These are phyloP conservation scores for Chaetomium sp. DNA, from an alignment of 2,329 filamentous ascomycete genomes.

Conservation along the genomic window DNA sequence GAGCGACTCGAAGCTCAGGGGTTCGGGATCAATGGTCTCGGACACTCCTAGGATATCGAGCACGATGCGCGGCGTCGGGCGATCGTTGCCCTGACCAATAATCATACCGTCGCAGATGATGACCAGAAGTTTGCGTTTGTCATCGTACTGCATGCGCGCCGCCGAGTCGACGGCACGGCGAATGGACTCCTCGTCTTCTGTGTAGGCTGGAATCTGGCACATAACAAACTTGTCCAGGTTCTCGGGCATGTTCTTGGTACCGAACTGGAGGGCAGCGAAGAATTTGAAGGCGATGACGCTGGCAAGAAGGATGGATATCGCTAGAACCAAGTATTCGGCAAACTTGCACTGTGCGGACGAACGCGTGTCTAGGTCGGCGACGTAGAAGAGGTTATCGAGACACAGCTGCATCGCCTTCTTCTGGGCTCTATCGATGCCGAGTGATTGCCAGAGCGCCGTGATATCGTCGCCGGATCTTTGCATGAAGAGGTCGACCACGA, in stretches of 20 bases:
- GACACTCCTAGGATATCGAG: slow-evolving; percentile 95
- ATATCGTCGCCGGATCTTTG: slow-evolving; percentile 76
- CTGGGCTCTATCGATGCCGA: slow-evolving; percentile 59
- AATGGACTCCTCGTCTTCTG: slow-evolving; percentile 95
- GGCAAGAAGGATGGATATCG: slow-evolving; percentile 78
- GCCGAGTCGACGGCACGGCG: slow-evolving; percentile 96
- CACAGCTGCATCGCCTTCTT: slow-evolving; percentile 76
- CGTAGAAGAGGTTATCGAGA: slow-evolving; percentile 91
- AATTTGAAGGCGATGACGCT: slow-evolving; percentile 93
- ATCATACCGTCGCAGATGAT: slow-evolving; percentile 99
- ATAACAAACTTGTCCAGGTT: slow-evolving; percentile 98
- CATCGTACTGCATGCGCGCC: slow-evolving; percentile 93
- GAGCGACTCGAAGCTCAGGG: slow-evolving; percentile 93
- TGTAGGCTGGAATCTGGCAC: slow-evolving; percentile 96
- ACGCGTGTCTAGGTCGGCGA: slow-evolving; percentile 88
- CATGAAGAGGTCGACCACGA: slow-evolving; percentile 76
- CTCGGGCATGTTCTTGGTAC: slow-evolving; percentile 86
- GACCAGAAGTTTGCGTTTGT: slow-evolving; percentile 94
- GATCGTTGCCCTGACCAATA: slow-evolving; percentile 96
- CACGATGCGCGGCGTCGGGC: slow-evolving; percentile 92
- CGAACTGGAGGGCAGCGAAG: slow-evolving; percentile 91
- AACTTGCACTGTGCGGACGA: slow-evolving; percentile 85
- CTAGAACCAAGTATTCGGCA: slow-evolving; percentile 84
- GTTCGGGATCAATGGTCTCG: slow-evolving; percentile 90
- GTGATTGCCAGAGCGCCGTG: slow-evolving; percentile 76